Evolutionary conservation across 805 yeast genomes (phyloP).

Genomic region (Clavispora santaluciae): DNA sequence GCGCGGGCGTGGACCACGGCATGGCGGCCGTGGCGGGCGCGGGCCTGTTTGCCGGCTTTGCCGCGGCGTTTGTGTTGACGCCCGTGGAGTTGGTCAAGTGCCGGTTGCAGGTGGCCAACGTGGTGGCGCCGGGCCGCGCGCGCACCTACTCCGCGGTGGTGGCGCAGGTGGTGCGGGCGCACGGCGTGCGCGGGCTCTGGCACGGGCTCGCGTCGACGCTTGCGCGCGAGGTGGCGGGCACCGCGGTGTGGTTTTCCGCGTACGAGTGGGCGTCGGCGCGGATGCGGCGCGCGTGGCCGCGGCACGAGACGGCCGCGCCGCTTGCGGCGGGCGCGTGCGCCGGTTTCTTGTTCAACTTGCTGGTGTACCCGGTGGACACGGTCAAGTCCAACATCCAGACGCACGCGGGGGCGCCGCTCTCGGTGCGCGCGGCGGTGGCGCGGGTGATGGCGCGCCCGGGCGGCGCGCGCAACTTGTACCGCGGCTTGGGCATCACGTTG

Average conservation of each 20-base stretch:
- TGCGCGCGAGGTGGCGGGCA: slow-evolving; percentile 80
- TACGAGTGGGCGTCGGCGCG: slow-evolving; percentile 53
- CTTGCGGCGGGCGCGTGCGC: slow-evolving; percentile 81
- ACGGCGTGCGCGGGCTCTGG: slow-evolving; percentile 78
- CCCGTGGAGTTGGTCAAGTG: slow-evolving; percentile 93
- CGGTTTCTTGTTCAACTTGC: slow-evolving; percentile 74
- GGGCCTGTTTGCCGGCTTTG: slow-evolving; percentile 80
- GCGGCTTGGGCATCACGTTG: slow-evolving; percentile 81
- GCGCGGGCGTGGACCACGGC: slow-evolving; percentile 68
- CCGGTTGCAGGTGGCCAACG: slow-evolving; percentile 65
- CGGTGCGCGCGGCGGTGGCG: slow-evolving; percentile 33
- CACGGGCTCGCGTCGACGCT: slow-evolving; percentile 80
- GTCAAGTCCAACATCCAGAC: slow-evolving; percentile 85
- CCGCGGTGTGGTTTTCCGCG: slow-evolving; percentile 92
- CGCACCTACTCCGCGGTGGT: slow-evolving; percentile 30
- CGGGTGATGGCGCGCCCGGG: slow-evolving; percentile 30
- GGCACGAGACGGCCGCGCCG: slow-evolving; percentile 41
- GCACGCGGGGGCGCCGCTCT: slow-evolving; percentile 27
- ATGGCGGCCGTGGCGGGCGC: slow-evolving; percentile 74
- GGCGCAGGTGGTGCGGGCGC: slow-evolving; percentile 35
- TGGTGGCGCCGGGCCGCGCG: slow-evolving; percentile 15
- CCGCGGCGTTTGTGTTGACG: slow-evolving; percentile 78
- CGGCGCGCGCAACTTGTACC: slow-evolving; percentile 71
- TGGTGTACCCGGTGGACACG: slow-evolving; percentile 87
- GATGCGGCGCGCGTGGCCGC: slow-evolving; percentile 25